phyloP scores from a whole-genome alignment of 352 stramenopile species.

The Aphanomyces invadans region DNA sequence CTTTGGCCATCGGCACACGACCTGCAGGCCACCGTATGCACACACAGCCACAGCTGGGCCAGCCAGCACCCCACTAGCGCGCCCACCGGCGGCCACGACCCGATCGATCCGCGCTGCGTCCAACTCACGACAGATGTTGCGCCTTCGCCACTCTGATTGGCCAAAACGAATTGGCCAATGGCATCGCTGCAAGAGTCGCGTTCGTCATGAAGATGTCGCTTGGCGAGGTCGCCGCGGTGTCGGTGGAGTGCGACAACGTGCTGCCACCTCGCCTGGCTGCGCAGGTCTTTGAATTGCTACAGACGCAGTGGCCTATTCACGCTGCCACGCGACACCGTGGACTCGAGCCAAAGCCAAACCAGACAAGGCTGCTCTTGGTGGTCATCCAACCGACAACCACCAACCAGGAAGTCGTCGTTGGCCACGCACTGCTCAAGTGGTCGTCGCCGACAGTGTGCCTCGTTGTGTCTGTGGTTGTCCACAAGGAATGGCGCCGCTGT shows the following conservation, averaged over 20 bases:
- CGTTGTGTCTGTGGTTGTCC: constrained; percentile 8
- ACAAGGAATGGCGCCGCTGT: neutral
- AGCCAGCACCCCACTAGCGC: too few species aligned
- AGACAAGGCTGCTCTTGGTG: neutral
- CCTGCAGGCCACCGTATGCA: too few species aligned
- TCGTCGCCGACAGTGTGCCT: neutral
- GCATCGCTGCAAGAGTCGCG: too few species aligned
- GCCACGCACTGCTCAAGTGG: constrained; percentile 7
- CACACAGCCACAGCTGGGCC: too few species aligned
- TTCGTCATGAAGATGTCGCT: too few species aligned
- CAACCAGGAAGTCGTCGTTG: neutral
- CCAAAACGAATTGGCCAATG: neutral
- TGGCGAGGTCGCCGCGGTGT: too few species aligned
- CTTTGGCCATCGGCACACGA: too few species aligned
- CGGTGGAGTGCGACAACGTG: neutral
- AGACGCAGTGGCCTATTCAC: constrained; percentile 14
- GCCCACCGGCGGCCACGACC: too few species aligned
- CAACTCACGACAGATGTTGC: too few species aligned
- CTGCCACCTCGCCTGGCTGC: neutral
- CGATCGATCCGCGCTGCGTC: too few species aligned
- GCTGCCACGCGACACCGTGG: neutral
- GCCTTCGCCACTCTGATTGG: neutral
- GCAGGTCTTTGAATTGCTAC: constrained; percentile 2
- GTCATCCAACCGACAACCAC: neutral
- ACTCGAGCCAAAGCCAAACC: neutral